Evolutionary conservation across 257 asterid genomes (phyloP).

Genomic region (Nicotiana sylvestris): DNA sequence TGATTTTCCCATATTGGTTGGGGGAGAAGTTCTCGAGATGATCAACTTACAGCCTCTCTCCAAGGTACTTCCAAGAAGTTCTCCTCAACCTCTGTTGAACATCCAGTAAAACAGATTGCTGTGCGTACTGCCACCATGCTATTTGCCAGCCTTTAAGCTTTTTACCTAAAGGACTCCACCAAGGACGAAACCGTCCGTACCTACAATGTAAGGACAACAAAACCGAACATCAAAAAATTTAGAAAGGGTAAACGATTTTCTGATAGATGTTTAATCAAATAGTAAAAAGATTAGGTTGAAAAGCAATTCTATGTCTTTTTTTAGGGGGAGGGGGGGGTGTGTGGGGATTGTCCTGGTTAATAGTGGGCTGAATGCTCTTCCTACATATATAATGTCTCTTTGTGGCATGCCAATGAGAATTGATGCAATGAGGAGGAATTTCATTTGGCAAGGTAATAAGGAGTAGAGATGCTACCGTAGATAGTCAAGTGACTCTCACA

Average conservation of each 20-base stretch:
- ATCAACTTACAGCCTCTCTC: conserved; percentile 85
- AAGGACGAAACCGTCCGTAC: conserved; percentile 93
- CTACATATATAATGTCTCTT: too few relatives aligned
- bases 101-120: conserved; percentile 77
- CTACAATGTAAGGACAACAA: conserved; percentile 34
- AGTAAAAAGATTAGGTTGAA: background rate
- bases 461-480: too few relatives aligned
- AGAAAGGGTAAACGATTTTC: background rate
- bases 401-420: too few relatives aligned
- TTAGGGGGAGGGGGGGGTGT: too few relatives aligned
- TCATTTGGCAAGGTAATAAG: too few relatives aligned
- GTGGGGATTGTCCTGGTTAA: too few relatives aligned
- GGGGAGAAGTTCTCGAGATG: background rate
- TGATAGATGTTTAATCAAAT: background rate
- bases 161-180: conserved; percentile 75
- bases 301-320: too few relatives aligned
- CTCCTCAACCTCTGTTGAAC: conserved; percentile 71
- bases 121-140: conserved; percentile 97
- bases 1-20: background rate
- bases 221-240: conserved; percentile 4
- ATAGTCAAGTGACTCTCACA: too few relatives aligned
- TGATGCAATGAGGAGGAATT: too few relatives aligned
- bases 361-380: too few relatives aligned
- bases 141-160: conserved; percentile 83
- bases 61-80: conserved; percentile 92